These are phyloP conservation scores for Alternaria brassicicola DNA, from an alignment of 2,329 filamentous ascomycete genomes.

Conservation along the genomic window DNA sequence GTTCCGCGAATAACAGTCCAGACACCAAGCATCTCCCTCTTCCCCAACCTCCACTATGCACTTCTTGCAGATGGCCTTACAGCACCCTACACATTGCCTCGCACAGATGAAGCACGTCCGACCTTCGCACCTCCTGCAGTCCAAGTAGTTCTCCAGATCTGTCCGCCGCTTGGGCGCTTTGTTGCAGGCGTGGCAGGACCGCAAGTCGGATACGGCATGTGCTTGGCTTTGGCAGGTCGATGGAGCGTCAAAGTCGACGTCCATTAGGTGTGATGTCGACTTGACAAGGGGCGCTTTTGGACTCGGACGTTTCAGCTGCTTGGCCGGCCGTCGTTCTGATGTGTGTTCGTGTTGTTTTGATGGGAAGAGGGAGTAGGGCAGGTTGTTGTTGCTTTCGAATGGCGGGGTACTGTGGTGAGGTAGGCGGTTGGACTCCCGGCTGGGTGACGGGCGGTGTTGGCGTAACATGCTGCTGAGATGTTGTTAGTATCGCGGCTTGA, in stretches of 20 bases:
- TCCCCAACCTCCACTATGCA: conserved; percentile 70
- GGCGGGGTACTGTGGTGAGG: conserved; percentile 20
- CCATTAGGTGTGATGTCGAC: conserved; percentile 44
- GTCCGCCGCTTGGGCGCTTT: conserved; percentile 68
- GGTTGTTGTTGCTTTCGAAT: conserved; percentile 23
- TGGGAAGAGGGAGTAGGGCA: conserved; percentile 14
- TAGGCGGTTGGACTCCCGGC: conserved; percentile 15
- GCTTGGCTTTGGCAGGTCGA: conserved; percentile 8
- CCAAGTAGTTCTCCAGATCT: conserved; percentile 69
- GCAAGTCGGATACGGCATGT: conserved; percentile 29
- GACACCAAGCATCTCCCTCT: conserved; percentile 70
- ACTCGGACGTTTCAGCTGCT: conserved; percentile 37
- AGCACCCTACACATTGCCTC: conserved; percentile 60
- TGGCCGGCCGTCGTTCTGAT: conserved; percentile 37
- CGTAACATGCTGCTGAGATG: conserved; percentile 3
- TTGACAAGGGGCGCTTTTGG: conserved; percentile 34
- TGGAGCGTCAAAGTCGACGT: conserved; percentile 28
- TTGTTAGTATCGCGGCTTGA: conserved; percentile 5
- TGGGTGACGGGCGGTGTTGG: conserved; percentile 20
- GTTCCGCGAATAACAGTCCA: conserved; percentile 59
- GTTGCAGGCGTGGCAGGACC: conserved; percentile 71
- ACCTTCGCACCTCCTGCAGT: conserved; percentile 66
- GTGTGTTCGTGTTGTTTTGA: conserved; percentile 11
- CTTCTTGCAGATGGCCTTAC: conserved; percentile 66
- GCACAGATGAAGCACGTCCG: conserved; percentile 74